A percentile compares a stretch with the other conserved stretches of the same genome.
These are phyloP conservation scores for Fraxinus excelsior DNA, from an alignment of 257 asterid species.

Conservation along the genomic window DNA sequence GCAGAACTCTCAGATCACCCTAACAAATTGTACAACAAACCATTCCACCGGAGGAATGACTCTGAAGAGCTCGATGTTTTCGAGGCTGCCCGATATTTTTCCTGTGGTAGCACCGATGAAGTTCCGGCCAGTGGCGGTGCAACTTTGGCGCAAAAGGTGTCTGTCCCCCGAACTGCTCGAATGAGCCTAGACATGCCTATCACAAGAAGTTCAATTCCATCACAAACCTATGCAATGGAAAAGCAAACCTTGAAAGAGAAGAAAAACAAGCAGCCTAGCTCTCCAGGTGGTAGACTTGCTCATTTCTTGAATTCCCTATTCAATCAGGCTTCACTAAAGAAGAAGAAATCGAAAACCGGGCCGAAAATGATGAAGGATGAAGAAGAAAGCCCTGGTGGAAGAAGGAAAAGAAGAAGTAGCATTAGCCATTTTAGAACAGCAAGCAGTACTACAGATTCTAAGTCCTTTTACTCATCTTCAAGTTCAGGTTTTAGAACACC, in stretches of 20 bases:
- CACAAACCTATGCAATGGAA: slow-evolving; percentile 30
- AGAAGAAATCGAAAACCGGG: slow-evolving; percentile 49
- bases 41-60: slow-evolving; percentile 49
- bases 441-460: slow-evolving; percentile 26
- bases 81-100: slow-evolving; percentile 83
- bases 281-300: slow-evolving; percentile 81
- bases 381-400: slow-evolving; percentile 55
- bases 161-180: slow-evolving; percentile 33
- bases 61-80: slow-evolving; percentile 85
- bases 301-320: slow-evolving; percentile 72
- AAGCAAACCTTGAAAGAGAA: slow-evolving; percentile 37
- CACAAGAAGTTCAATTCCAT: slow-evolving; percentile 29
- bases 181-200: slow-evolving; percentile 66
- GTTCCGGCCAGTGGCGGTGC: slow-evolving; percentile 21
- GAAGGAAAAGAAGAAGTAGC: slow-evolving; percentile 78
- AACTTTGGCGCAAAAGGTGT: neutral
- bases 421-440: slow-evolving; percentile 56
- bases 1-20: slow-evolving; percentile 24
- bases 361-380: slow-evolving; percentile 35
- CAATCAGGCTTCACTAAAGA: slow-evolving; percentile 57
- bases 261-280: slow-evolving; percentile 76
- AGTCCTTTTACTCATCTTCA: slow-evolving; percentile 33
- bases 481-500: slow-evolving; percentile 54
- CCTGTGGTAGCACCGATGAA: slow-evolving; percentile 48
- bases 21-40: slow-evolving; percentile 39